These are phyloP conservation scores for Aschersonia sp. DNA, from an alignment of 2,329 filamentous ascomycete genomes.

Conservation along the genomic window DNA sequence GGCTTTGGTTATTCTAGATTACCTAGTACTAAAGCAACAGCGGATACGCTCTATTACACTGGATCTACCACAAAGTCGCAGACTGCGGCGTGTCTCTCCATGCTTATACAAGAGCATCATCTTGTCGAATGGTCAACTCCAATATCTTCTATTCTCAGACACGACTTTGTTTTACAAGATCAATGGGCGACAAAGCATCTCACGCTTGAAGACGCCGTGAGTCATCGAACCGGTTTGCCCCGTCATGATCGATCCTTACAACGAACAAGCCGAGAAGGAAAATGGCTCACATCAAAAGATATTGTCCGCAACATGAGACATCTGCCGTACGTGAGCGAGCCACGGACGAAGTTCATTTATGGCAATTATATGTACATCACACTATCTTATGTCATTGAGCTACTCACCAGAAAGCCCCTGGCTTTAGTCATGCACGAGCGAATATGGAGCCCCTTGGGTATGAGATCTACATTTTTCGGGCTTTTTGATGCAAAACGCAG, in stretches of 20 bases:
- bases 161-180: conserved; percentile 36
- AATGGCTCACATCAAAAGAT: conserved; percentile 15
- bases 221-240: conserved; percentile 36
- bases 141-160: conserved; percentile 30
- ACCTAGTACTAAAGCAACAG: conserved; percentile 23
- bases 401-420: conserved; percentile 20
- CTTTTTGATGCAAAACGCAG: conserved; percentile 12
- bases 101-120: conserved; percentile 29
- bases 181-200: conserved; percentile 30
- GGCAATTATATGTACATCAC: conserved; percentile 35
- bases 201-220: conserved; percentile 38
- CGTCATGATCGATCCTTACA: conserved; percentile 19
- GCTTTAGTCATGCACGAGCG: conserved; percentile 23
- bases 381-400: conserved; percentile 29
- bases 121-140: conserved; percentile 10
- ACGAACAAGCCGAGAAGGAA: conserved; percentile 13
- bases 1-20: conserved; percentile 13
- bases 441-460: conserved; percentile 31
- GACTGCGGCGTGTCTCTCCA: conserved; percentile 32
- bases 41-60: conserved; percentile 35
- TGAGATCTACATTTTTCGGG: conserved; percentile 26
- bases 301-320: conserved; percentile 28
- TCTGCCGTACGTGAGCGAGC: conserved; percentile 26
- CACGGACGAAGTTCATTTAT: conserved; percentile 31
- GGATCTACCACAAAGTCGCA: conserved; percentile 43